These are phyloP conservation scores for Aureobasidium leucospermi DNA, from an alignment of 2,329 filamentous ascomycete species.

Conservation along the genomic window DNA sequence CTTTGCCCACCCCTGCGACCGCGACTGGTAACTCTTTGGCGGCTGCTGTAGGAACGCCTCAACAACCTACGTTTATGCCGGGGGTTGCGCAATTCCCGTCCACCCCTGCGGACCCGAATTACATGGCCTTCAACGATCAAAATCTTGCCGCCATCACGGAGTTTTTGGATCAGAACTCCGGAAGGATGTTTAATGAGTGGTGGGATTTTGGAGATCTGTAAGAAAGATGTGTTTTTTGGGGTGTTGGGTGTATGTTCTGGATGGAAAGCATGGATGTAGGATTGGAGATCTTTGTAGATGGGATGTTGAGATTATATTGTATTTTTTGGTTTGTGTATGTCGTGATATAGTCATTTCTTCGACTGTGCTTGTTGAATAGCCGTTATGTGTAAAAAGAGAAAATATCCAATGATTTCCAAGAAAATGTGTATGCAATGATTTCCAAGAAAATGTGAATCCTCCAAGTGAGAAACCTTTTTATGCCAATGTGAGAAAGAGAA, in stretches of 20 bases:
- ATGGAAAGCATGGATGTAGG: no score
- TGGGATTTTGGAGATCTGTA: slow-evolving; percentile 13
- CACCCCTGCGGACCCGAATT: neutral
- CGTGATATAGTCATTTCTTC: neutral
- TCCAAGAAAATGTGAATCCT: no score
- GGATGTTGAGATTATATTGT: no score
- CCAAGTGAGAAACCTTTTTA: neutral
- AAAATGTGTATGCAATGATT: no score
- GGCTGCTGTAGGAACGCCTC: neutral
- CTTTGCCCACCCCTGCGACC: neutral
- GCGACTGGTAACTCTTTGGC: neutral
- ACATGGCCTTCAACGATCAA: slow-evolving; percentile 7
- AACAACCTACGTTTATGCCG: neutral
- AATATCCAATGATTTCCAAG: no score
- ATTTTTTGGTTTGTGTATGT: neutral
- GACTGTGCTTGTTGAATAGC: slow-evolving; percentile 4
- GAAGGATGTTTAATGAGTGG: slow-evolving; percentile 12
- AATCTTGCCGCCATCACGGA: slow-evolving; percentile 8
- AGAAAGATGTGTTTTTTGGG: neutral
- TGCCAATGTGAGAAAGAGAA: neutral
- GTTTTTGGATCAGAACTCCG: slow-evolving; percentile 11
- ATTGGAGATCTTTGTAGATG: no score
- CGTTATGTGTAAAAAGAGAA: neutral
- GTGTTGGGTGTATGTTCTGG: neutral
- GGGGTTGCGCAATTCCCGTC: neutral